Evolutionary conservation across 148 eudicot genomes (phyloP).

Genomic region (Simmondsia chinensis): DNA sequence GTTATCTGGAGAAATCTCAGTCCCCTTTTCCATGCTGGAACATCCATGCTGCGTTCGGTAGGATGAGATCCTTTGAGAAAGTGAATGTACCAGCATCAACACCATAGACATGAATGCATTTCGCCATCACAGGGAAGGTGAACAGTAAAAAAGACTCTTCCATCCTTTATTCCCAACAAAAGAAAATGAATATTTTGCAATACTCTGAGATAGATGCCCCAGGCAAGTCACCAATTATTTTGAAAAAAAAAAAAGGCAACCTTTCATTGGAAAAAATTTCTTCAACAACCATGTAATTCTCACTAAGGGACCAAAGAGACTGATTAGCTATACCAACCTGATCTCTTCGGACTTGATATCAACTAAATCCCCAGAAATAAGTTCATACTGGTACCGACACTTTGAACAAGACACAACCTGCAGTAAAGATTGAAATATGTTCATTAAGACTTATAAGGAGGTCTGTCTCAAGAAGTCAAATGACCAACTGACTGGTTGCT

Average conservation of each 20-base stretch:
- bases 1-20: constrained; percentile 61
- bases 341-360: constrained; percentile 84
- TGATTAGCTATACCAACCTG: constrained; percentile 42
- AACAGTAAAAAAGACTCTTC: no score
- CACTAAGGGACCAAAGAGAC: background rate
- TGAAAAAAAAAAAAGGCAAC: no score
- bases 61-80: constrained; percentile 93
- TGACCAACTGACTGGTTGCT: no score
- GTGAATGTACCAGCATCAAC: constrained; percentile 70
- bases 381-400: constrained; percentile 93
- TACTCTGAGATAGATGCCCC: no score
- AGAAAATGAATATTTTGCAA: no score
- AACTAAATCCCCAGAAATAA: constrained; percentile 70
- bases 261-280: background rate
- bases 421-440: no score
- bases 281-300: background rate
- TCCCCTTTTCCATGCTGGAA: constrained; percentile 95
- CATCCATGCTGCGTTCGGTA: constrained; percentile 99
- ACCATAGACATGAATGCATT: constrained; percentile 19
- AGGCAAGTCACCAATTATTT: no score
- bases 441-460: no score
- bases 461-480: no score
- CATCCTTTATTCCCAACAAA: no score
- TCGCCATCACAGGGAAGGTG: background rate
- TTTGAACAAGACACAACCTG: constrained; percentile 86